A percentile compares a stretch with the other conserved stretches of the same genome.
Evolutionary conservation across 2,329 filamentous ascomycete genomes (phyloP).

Genomic region (Neopestalotiopsis sp.): DNA sequence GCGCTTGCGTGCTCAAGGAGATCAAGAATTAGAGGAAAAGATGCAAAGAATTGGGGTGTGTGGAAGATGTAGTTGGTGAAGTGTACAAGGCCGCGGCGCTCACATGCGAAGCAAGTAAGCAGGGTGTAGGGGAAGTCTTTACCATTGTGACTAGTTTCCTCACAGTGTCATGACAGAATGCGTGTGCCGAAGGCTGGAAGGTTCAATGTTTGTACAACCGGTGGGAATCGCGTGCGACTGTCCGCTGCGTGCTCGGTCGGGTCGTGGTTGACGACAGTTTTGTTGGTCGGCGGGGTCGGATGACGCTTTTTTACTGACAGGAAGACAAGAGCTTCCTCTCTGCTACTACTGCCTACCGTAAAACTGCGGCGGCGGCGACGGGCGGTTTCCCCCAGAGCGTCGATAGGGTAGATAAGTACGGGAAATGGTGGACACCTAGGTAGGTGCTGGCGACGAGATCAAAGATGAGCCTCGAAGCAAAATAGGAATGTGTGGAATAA

Average conservation of each 20-base stretch:
- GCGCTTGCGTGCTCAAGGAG: not conserved
- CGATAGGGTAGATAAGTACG: not conserved
- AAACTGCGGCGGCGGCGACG: slow-evolving; percentile 1
- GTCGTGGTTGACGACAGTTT: slow-evolving; percentile 14
- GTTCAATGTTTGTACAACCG: not conserved
- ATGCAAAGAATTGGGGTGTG: not conserved
- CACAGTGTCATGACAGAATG: slow-evolving; percentile 5
- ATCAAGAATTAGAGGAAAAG: not conserved
- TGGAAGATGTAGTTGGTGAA: not conserved
- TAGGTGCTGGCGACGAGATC: not conserved
- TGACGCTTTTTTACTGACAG: slow-evolving; percentile 14
- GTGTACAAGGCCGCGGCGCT: not conserved
- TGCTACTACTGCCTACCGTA: not conserved
- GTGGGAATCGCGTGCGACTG: not conserved
- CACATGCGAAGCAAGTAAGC: not conserved
- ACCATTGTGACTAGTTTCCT: slow-evolving; percentile 10
- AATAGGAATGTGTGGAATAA: not conserved
- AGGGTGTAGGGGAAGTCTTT: not conserved
- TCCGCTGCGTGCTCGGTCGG: not conserved
- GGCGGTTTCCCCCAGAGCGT: not conserved
- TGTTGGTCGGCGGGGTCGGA: slow-evolving; percentile 19
- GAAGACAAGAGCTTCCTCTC: slow-evolving; percentile 8
- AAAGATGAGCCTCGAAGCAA: not conserved
- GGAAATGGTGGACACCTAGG: not conserved
- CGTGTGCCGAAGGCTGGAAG: not conserved